Evolutionary conservation across 768 basidiomycete species (phyloP), one percentile per base, ranked within the genome.

Genomic region (Suillus lakei): DNA sequence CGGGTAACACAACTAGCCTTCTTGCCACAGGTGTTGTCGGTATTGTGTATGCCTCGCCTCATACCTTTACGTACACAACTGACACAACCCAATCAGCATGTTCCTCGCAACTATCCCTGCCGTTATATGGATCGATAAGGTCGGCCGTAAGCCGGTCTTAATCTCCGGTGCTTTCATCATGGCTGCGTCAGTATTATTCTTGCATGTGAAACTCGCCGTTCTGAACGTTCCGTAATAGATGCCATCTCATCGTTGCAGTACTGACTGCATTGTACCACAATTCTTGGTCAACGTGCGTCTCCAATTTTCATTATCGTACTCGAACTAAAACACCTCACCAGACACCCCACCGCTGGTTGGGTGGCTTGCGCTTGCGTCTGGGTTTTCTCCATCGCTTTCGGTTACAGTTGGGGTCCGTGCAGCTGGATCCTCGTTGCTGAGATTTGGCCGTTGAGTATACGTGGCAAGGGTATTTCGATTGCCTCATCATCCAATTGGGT

Each of bases 381-480:
- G 90, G 77, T 91, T 59, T 92, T 91, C 73, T 85, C 91, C 26
- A 86, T 89, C 21, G 85, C 78, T 5, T 91, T 91, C 70, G 91
- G 91, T 54, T 92, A 91, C 70, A 88, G 87, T 64, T 93, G 91
- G 91, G 91, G 88, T 78, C 90, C 91, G 15, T 89, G 89, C 70
- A 82, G 89, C 13, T 93, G 91, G 91, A 90, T 92, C 74, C 78
- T 92, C 46, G 86, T 90, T 13, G 87, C 91, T 10, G 90, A 92
- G 78, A 90, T 90, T 59, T 90, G 86, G 86, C 88, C 89, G 16
- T 73, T 91, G 70, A 87, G 86, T 66, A 85, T 91, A 64, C 86
- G 91, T 63, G 88, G 90, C 61, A 92, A 92, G 78, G 91, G 90
- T 51, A 76, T 92, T 66, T 89, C 89, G 3, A 90, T 93, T 68